Conservation (phyloP, 1,284 basidiomycete genomes). For the Papiliotrema flavescens region DNA sequence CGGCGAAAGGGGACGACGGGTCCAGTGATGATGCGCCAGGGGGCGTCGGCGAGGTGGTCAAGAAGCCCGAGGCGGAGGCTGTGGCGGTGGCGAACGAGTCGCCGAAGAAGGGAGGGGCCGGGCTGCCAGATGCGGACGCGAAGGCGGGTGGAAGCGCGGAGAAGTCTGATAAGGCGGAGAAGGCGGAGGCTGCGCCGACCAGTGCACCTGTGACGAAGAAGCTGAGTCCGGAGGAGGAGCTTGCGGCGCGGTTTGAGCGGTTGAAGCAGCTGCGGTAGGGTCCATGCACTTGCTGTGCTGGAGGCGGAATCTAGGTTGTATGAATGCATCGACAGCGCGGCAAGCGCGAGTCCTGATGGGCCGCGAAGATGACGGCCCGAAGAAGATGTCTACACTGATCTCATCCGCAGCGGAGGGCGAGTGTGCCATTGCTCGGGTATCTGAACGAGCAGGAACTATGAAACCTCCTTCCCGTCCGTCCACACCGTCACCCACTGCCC, state of each 20-base stretch:
- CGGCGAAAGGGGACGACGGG: conserved; percentile 28
- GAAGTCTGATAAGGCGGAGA: conserved; percentile 11
- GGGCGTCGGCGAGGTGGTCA: conserved; percentile 1
- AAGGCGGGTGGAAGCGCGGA: conserved; percentile 3
- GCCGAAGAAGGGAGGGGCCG: background rate
- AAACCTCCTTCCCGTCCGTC: conserved; percentile 32
- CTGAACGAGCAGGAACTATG: too few species aligned
- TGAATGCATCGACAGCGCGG: too few species aligned
- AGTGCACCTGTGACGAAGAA: conserved; percentile 16
- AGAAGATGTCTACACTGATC: too few species aligned
- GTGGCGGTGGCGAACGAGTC: background rate
- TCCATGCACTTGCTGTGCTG: too few species aligned
- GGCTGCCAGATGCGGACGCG: background rate
- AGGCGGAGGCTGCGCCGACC: background rate
- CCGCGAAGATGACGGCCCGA: too few species aligned
- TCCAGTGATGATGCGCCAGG: conserved; percentile 19
- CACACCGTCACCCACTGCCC: conserved; percentile 28
- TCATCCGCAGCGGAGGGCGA: too few species aligned
- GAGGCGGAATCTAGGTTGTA: too few species aligned
- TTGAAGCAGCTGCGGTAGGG: conserved; percentile 34
- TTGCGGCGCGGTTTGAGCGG: conserved; percentile 40
- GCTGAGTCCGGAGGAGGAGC: conserved; percentile 38
- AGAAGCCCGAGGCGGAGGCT: conserved; percentile 1
- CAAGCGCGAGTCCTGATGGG: too few species aligned
- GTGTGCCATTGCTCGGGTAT: too few species aligned